Conservation (phyloP, 306 rosid species). For the Betula pendula region DNA sequence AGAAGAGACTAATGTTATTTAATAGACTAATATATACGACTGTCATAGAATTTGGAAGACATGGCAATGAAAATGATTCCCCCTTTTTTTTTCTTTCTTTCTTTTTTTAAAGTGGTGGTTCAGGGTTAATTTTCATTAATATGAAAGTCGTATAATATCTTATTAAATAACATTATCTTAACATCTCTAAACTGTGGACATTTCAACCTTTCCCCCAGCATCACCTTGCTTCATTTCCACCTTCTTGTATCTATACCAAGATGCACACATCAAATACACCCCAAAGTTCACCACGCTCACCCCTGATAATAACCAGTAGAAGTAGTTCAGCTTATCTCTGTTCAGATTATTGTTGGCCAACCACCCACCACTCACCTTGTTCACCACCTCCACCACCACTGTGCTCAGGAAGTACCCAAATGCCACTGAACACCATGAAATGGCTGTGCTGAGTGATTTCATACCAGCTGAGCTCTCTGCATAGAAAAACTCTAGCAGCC, state of each 20-base stretch:
- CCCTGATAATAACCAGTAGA: slow-evolving; percentile 59
- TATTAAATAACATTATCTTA: neutral
- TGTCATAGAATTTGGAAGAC: too few relatives aligned
- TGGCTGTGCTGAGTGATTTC: slow-evolving; percentile 49
- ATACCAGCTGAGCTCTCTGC: slow-evolving; percentile 68
- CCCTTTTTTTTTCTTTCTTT: too few relatives aligned
- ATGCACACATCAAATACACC: slow-evolving; percentile 54
- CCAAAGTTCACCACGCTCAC: slow-evolving; percentile 59
- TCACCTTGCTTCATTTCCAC: slow-evolving; percentile 46
- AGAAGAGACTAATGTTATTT: too few relatives aligned
- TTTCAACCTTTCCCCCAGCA: slow-evolving; percentile 21
- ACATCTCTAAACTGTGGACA: slow-evolving; percentile 20
- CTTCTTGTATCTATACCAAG: slow-evolving; percentile 69
- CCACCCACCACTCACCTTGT: slow-evolving; percentile 81
- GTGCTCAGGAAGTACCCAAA: slow-evolving; percentile 50
- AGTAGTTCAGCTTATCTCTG: slow-evolving; percentile 56
- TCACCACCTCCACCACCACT: slow-evolving; percentile 65
- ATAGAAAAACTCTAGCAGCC: slow-evolving; percentile 81
- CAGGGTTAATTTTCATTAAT: too few relatives aligned
- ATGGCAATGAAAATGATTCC: too few relatives aligned
- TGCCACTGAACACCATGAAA: slow-evolving; percentile 44
- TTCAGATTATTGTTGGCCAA: slow-evolving; percentile 64
- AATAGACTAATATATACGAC: too few relatives aligned
- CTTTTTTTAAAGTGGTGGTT: too few relatives aligned
- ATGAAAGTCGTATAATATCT: too few relatives aligned